Base-by-base conservation (phyloP, 768 basidiomycete genomes). In the Cystobasidium ongulense region DNA sequence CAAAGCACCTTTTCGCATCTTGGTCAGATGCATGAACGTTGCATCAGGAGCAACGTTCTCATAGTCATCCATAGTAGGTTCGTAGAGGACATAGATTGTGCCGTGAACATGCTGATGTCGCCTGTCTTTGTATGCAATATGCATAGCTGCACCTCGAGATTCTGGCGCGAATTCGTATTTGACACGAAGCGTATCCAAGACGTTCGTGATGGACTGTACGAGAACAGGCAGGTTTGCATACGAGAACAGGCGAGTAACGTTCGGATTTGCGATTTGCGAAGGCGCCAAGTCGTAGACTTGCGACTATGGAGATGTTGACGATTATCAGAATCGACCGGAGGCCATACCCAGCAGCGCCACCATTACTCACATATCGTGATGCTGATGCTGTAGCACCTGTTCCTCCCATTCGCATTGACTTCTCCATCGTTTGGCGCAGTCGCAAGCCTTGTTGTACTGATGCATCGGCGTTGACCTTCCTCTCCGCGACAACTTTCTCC, bases 261-360 rank as follows among this genome's bases (percentile, higher is more conserved):
- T 71, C 1, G 68, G 68, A 31, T 71, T 59, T 11, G n/a, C 54
- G 29, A 46, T 36, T 61, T 71, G 68, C 29, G 68, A 71, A 11
- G 68, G 68, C 53, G 68, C 68, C 15, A 71, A 13, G 7, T 31
- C 35, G 53, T 46, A 39, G 15, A 67, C 65, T 67, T 67, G 65
- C 8, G 65, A 67, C 65, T 67, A 43, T 53, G 17, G 23, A 35
- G 15, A 35, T 18, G 21, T 27, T 27, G 23, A n/a, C 8, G 46
- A 33, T 46, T 10, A 8, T 3, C 65, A 67, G 38, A 36, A 11
- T 50, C 27, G 17, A 17, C 25, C 11, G 25, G 57, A 5, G 25
- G 57, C 8, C 11, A 11, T 11, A 8, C n/a, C n/a, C 15, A 8
- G 46, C 7, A 64, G 29, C 31, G 4, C 38, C 15, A 39, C 7